These are phyloP conservation scores for Lachnellula arida DNA, from an alignment of 2,329 filamentous ascomycete species.

Conservation along the genomic window DNA sequence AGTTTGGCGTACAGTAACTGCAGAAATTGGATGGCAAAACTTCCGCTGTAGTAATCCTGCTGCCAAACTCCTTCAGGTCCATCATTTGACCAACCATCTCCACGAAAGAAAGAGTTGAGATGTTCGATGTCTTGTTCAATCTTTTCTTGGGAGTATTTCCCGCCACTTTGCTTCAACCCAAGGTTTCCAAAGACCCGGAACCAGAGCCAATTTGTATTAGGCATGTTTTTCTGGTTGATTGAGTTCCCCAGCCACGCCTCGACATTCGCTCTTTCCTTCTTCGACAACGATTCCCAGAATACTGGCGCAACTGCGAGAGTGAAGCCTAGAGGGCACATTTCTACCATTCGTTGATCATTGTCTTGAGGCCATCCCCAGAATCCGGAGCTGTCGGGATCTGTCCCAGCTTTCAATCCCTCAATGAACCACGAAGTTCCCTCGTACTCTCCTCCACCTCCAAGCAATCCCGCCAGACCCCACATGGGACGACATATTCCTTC, in stretches of 20 bases:
- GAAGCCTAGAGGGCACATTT: conserved; percentile 76
- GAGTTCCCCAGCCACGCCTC: conserved; percentile 68
- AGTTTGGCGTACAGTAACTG: conserved; percentile 74
- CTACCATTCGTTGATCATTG: conserved; percentile 78
- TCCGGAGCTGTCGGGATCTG: conserved; percentile 63
- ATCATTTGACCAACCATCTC: conserved; percentile 78
- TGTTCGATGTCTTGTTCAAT: conserved; percentile 73
- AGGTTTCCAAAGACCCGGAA: conserved; percentile 82
- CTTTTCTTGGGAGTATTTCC: conserved; percentile 62
- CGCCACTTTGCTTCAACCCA: conserved; percentile 69
- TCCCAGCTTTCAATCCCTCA: conserved; percentile 65
- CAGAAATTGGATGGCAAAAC: conserved; percentile 76
- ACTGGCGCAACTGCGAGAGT: conserved; percentile 60
- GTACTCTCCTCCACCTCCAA: conserved; percentile 65
- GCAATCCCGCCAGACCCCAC: conserved; percentile 67
- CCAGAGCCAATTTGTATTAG: conserved; percentile 68
- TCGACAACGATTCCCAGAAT: conserved; percentile 51
- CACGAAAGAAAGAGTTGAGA: conserved; percentile 76
- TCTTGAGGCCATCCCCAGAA: conserved; percentile 75
- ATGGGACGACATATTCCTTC: conserved; percentile 57
- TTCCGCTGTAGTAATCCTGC: conserved; percentile 82
- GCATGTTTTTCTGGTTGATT: conserved; percentile 78
- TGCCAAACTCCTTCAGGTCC: conserved; percentile 74
- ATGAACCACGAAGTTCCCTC: conserved; percentile 61
- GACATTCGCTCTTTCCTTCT: conserved; percentile 59